Percentiles rank a stretch among this genome's conserved stretches.
Conservation (phyloP, 345 rosid species). For the Moringa oleifera region DNA sequence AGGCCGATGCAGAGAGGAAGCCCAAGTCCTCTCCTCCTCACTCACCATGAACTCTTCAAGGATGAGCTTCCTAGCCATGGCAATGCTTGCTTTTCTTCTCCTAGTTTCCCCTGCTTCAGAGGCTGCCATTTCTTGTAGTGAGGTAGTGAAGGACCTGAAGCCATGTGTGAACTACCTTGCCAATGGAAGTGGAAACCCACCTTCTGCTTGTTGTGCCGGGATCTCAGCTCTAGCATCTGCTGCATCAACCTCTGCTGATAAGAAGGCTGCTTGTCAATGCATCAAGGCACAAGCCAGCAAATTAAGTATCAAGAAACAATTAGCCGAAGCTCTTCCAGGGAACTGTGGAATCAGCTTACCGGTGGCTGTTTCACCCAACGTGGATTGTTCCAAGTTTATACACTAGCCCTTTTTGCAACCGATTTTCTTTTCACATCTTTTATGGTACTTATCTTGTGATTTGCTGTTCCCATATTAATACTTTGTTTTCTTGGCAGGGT, state of each 20-base stretch:
- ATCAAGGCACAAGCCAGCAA: slow-evolving; percentile 48
- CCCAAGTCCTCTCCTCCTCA: background rate
- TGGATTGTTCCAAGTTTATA: slow-evolving; percentile 62
- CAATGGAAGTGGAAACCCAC: slow-evolving; percentile 59
- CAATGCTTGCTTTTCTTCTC: slow-evolving; percentile 21
- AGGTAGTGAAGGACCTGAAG: slow-evolving; percentile 51
- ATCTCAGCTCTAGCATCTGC: slow-evolving; percentile 40
- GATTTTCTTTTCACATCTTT: background rate
- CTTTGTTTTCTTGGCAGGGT: background rate
- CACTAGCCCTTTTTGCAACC: background rate
- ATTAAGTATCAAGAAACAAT: slow-evolving; percentile 44
- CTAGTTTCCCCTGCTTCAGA: slow-evolving; percentile 30
- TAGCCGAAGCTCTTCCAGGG: slow-evolving; percentile 53
- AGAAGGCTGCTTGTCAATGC: slow-evolving; percentile 60
- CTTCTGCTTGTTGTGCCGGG: slow-evolving; percentile 53
- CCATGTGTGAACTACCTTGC: slow-evolving; percentile 61
- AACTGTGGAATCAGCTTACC: slow-evolving; percentile 54
- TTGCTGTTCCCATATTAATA: background rate
- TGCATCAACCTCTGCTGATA: slow-evolving; percentile 48
- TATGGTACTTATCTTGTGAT: no score
- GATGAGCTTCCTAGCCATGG: slow-evolving; percentile 11
- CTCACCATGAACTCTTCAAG: slow-evolving; percentile 8
- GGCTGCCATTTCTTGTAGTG: slow-evolving; percentile 54
- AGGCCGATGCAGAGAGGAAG: background rate
- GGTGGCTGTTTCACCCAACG: slow-evolving; percentile 41